Conservation (phyloP, 116 monocot genomes). For the Iris pallida region DNA sequence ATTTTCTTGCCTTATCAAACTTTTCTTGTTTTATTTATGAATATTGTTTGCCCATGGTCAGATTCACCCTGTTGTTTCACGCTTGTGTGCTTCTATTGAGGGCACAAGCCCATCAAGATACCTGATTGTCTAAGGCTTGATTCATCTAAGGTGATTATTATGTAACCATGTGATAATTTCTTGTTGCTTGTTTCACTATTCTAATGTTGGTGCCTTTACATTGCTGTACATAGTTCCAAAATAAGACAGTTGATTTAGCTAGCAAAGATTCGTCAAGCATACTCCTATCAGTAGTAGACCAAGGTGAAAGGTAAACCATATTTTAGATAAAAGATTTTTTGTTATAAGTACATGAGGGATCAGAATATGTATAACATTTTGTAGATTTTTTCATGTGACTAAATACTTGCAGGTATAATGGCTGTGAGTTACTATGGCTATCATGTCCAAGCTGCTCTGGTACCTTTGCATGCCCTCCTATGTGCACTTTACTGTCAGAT, state of each 20-base stretch:
- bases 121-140: constrained; percentile 94
- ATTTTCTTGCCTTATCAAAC: background rate
- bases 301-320: constrained; percentile 66
- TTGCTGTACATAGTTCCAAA: constrained; percentile 48
- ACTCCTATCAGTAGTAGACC: constrained; percentile 51
- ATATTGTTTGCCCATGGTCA: constrained; percentile 15
- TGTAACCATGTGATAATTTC: background rate
- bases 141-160: constrained; percentile 63
- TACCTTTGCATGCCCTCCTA: constrained; percentile 85
- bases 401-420: constrained; percentile 68
- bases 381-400: no score
- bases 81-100: constrained; percentile 91
- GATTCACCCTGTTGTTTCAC: constrained; percentile 96
- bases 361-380: no score
- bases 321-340: no score
- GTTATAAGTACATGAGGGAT: no score
- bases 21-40: no score
- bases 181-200: constrained; percentile 3
- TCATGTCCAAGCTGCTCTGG: constrained; percentile 86
- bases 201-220: background rate
- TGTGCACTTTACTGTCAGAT: constrained; percentile 52
- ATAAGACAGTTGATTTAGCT: constrained; percentile 41
- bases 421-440: constrained; percentile 66
- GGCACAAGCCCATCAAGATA: constrained; percentile 92
- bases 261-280: constrained; percentile 46